Evolutionary conservation across 306 rosid genomes (phyloP), one percentile per base, ranked within the genome.

Genomic region (Neltuma alba): DNA sequence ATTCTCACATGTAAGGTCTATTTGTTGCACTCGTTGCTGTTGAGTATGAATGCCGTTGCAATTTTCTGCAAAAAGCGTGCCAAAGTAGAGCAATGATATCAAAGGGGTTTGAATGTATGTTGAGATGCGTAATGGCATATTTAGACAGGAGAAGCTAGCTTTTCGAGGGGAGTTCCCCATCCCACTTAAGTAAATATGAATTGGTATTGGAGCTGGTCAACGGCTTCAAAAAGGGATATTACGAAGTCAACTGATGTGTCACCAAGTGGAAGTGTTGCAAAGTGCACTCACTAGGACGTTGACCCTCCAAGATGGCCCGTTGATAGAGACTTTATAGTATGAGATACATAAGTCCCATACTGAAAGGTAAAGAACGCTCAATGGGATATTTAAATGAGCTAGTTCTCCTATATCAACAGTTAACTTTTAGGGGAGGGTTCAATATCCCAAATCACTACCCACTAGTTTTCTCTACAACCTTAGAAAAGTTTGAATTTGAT

Each of bases 11-110:
- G 71, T 33, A 31, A 38, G 74, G 47, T 71, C 65, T 67, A 57
- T 58, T 44, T 64, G 86, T 76, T 78, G 85, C 74, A 66, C 63
- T 27, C 75, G 73, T 70, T 58, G 76, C 55, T 79, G 87, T 80
- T 79, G 86, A 72, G 64, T 72, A 25, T 70, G 68, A 76, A 64
- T 34, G 41, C 9, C 68, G 34, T 34, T 67, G 72, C 70, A 28
- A 30, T 77, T 67, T 72, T 74, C 95, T 92, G 87, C 86, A 16
- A 79, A n/a, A 79, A 66, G 64, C 68, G 79, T 5, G 57, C 45
- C 40, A 64, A 30, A 82, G 55, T 64, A 79, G 34, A 82, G 48
- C 48, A 79, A 75, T 47, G 69, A 48, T 50, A 76, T 54, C 31
- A 28, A 60, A 45, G 67, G 48, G 73, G 73, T 16, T 62, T 48